Evolutionary conservation across 208 protist species (phyloP), one percentile per base, ranked within the genome.

Genomic region (Porcisia hertigi): DNA sequence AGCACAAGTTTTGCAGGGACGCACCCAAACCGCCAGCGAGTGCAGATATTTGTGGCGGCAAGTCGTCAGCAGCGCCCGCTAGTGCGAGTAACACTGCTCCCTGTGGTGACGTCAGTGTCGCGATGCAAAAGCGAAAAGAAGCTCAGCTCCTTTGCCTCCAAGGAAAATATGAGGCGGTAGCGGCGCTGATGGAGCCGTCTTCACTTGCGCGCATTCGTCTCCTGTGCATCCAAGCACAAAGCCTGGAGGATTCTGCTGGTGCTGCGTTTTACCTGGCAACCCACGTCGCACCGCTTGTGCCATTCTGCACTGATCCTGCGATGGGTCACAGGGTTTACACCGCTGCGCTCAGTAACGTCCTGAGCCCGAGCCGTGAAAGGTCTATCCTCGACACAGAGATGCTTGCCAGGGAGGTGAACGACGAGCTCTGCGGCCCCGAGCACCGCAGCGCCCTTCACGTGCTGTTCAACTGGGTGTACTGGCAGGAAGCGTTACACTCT

Each of bases 371-470:
- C 53, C 77, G 77, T n/a, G 71, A 75, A 34, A 60, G 25, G 70
- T 59, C 64, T 12, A 12, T 60, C 18, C 30, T 72, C 11, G 77
- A 81, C 52, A 52, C 62, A 34, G 69, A 81, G 34, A 58, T 63
- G 41, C 77, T 96, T 11, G 89, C 92, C 1, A 73, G 69, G 36
- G 89, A 90, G 59, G 85, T 92, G 36, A 96, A 96, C 75, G 92
- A 93, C 39, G 84, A 83, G 30, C 77, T 96, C 20, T 94, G 67
- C 52, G 75, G 73, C 30, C 59, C 63, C 20, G 45, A 69, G 7
- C 79, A 79, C 52, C 84, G 82, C 23, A 94, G 83, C 64, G 85
- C 86, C 14, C 75, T 96, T 36, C 80, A 92, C 30, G 83, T 96
- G 16, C 77, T 94, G 41, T 77, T 92, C 25, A 83, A 87, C 11